Percentiles rank a stretch among this genome's conserved stretches.
phyloP scores from a whole-genome alignment of 1,139 yeast genomes.

The Hyphopichia wangnamkhiaoensis region DNA sequence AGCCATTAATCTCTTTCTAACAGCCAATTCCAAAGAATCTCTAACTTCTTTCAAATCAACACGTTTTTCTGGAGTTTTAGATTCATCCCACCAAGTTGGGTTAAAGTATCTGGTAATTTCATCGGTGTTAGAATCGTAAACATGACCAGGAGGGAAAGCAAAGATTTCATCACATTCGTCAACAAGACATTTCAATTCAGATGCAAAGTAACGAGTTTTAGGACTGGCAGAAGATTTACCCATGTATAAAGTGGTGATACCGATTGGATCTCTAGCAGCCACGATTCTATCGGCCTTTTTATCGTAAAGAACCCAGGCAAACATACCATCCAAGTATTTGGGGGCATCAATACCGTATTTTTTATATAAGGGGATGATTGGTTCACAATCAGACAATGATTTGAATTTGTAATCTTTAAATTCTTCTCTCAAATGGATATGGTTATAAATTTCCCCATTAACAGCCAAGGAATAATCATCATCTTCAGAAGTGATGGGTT shows the following conservation, averaged over 20 bases:
- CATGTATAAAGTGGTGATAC: slow-evolving; percentile 94
- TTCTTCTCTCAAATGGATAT: slow-evolving; percentile 80
- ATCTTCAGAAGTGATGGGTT: slow-evolving; percentile 85
- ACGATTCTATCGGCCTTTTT: slow-evolving; percentile 78
- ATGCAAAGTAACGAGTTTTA: slow-evolving; percentile 81
- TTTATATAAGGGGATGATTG: slow-evolving; percentile 87
- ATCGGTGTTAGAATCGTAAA: slow-evolving; percentile 90
- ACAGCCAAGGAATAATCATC: slow-evolving; percentile 77
- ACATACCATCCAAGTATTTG: slow-evolving; percentile 94
- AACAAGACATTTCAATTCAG: slow-evolving; percentile 88
- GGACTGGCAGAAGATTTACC: slow-evolving; percentile 77
- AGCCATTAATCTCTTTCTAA: slow-evolving; percentile 98
- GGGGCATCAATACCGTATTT: slow-evolving; percentile 91
- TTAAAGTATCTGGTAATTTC: slow-evolving; percentile 80
- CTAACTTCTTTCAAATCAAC: slow-evolving; percentile 75
- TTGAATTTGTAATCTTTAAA: slow-evolving; percentile 72
- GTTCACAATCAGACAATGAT: slow-evolving; percentile 95
- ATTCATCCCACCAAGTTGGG: slow-evolving; percentile 93
- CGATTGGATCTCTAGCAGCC: slow-evolving; percentile 98
- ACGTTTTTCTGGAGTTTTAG: slow-evolving; percentile 68
- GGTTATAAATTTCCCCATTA: slow-evolving; percentile 98
- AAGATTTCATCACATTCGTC: slow-evolving; percentile 91
- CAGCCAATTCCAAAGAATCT: slow-evolving; percentile 86
- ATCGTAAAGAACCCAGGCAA: slow-evolving; percentile 92
- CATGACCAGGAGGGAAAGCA: slow-evolving; percentile 99